These are phyloP conservation scores for Neofusicoccum ribis DNA, from an alignment of 2,329 filamentous ascomycete species.

Conservation along the genomic window DNA sequence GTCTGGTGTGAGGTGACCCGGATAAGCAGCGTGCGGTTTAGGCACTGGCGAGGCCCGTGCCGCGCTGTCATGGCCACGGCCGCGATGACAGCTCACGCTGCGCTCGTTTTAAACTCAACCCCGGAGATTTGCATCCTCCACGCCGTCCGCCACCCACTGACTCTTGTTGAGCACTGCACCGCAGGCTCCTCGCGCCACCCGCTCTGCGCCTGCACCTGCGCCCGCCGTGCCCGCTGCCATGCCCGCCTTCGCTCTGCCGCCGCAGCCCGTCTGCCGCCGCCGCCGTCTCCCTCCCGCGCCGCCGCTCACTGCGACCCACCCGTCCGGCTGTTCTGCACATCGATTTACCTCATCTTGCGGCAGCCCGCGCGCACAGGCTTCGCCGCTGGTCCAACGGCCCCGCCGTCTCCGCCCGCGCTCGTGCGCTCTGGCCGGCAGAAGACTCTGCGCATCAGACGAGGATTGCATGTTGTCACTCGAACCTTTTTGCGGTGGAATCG, in stretches of 20 bases:
- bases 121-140: constrained; percentile 1
- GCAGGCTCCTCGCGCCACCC: too few species aligned
- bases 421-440: neutral
- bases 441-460: neutral
- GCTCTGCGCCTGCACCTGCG: too few species aligned
- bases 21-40: neutral
- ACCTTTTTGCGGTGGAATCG: neutral
- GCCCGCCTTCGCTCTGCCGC: too few species aligned
- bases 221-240: too few species aligned
- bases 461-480: neutral
- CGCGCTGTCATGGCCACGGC: neutral
- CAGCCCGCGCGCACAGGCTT: neutral
- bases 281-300: too few species aligned
- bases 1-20: neutral
- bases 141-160: neutral
- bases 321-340: neutral
- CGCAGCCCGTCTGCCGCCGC: too few species aligned
- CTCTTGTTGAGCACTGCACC: neutral
- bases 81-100: too few species aligned
- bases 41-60: neutral
- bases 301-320: too few species aligned
- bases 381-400: neutral
- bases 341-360: neutral
- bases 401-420: neutral
- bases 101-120: neutral